Evolutionary conservation across 1,139 yeast species (phyloP), one percentile per base, ranked within the genome.

Genomic region (Candida frijolesensis): DNA sequence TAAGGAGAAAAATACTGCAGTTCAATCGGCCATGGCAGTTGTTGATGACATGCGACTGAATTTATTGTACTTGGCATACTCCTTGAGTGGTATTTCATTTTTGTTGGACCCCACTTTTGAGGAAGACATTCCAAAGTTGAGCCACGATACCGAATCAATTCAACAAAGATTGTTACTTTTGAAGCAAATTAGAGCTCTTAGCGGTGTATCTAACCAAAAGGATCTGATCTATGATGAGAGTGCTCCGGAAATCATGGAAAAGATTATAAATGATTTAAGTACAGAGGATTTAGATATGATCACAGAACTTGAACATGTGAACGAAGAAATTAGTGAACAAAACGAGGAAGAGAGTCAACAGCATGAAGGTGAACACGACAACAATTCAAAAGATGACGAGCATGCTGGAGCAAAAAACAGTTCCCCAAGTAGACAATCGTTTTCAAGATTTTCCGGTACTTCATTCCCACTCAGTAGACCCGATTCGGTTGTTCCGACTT

Each of bases 11-110:
- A 44, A 29, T 18, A 27, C 37, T 6, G 42, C 44, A 2, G 50
- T 42, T 8, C 51, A 46, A 25, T 58, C 51, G n/a, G 59, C 68
- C 1, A 54, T 71, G 29, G 60, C 63, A 15, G 52, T 69, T 2
- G 60, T 75, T 3, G 89, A 85, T 57, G 80, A 75, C 16, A 64
- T 88, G 22, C 74, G 83, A 34, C 80, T 80, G 59, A 78, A 80
- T 57, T 70, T 87, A 56, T 67, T 84, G 44, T 81, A 79, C 51
- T 64, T 88, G 49, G 78, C 89, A 0, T 83, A 85, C 50, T 72
- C 84, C 0, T 62, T 87, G 2, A 84, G 96, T 48, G 97, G 97
- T 22, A 74, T 84, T n/a, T 80, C 96, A 19, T 76, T 81, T 48
- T 68, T 92, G 45, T 81, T 89, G 59, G 97, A 91, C 62, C 92